Evolutionary conservation across 495 filamentous ascomycete genomes (phyloP), one percentile per base, ranked within the genome.

Genomic region (Tuber brumale): DNA sequence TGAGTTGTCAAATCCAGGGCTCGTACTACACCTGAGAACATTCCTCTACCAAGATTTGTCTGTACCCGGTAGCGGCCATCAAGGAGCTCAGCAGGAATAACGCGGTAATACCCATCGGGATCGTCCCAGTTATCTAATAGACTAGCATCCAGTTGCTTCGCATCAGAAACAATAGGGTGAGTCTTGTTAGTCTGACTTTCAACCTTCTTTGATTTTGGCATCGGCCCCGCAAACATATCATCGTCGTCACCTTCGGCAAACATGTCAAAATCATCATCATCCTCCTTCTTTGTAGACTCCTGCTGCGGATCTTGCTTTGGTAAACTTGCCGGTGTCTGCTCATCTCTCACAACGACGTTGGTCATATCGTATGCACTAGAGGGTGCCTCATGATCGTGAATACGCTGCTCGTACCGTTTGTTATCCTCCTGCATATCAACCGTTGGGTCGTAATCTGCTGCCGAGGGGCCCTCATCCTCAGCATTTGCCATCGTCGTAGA

Each of bases 51-150:
- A n/a, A 98, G 88, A 75, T 91, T 91, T 48, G 92, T 88, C 80
- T 93, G 90, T 44, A 98, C 88, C 83, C 93, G 92, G 81, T 99
- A 98, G 44, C 93, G 90, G 51, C 90, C 89, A 82, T 96, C 92
- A 76, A 99, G 88, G 51, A 97, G 84, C 85, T 99, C 95, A 76
- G 94, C 94, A 69, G 93, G 88, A 46, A 94, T 91, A 70, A 97
- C 89, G 83, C 94, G 94, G 86, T 97, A 98, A 82, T 98, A 98
- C 16, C 94, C 96, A 81, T 97, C 94, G 37, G 91, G 87, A 83
- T 98, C 95, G 83, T 95, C 94, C 88, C 94, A 94, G 80, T 94
- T 94, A 82, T 97, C 95, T 75, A 97, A 87, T 86, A 97, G 92
- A 75, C 91, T 93, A 80, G 92, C 87, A 82, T 92, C 91, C 42